Evolutionary conservation across 805 yeast species (phyloP), one percentile per base, ranked within the genome.

Genomic region (Nematodospora valgi): DNA sequence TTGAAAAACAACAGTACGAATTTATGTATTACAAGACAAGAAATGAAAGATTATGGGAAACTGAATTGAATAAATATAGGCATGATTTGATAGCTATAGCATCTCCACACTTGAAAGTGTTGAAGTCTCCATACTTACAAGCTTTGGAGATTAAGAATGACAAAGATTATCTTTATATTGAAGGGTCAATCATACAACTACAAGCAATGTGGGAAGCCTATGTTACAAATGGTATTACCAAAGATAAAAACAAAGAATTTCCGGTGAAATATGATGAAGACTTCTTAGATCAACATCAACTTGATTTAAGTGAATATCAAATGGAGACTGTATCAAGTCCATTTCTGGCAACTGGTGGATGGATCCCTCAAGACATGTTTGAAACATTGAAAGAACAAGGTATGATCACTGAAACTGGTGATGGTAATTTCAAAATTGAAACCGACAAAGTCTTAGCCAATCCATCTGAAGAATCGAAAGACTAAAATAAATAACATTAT

Each of bases 301-400:
- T 65, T 15, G 74, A 72, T 17, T 68, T 86, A 47, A 79, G 75
- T 39, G 73, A 69, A 20, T 84, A 86, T 65, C 91, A 86, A 59
- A 64, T 74, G 44, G 78, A 76, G 46, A 61, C 84, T 30, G 72
- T 82, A 23, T 68, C 80, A 5, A 72, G 79, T 33, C 96, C 97
- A 27, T 89, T 87, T 59, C 82, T 86, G 20, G 91, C 91, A 30
- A 84, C 96, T 16, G 83, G 85, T 36, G 96, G 96, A 4, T 91
- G 97, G 96, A 75, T 93, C 38, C 96, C 98, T 12, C 96, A 87
- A 54, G 95, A 87, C 54, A 78, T 87, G 83, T 89, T 91, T 52
- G 82, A 78, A 22, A 74, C 75, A 32, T 68, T 86, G 49, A 59
- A 78, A 26, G 76, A 78, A 14, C 80, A 80, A 41, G 93, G 91